Evolutionary conservation across 2,329 filamentous ascomycete species (phyloP).

Genomic region (Colletotrichum brevisporum): DNA sequence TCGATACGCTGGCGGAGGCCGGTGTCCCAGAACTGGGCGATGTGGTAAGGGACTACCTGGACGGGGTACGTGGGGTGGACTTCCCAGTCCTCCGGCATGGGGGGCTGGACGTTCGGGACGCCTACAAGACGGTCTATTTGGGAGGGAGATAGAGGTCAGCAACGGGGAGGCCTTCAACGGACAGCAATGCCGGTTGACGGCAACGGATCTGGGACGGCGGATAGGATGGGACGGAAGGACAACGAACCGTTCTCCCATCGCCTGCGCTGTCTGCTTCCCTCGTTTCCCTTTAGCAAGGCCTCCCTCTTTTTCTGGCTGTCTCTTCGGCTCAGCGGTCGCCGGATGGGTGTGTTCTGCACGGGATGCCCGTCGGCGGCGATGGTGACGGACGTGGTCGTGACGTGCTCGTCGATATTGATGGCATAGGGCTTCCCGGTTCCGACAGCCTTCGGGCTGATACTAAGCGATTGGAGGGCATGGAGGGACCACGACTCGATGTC

Average conservation of each 20-base stretch:
- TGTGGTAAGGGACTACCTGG: constrained; percentile 86
- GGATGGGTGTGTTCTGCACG: constrained; percentile 51
- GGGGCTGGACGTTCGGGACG: constrained; percentile 89
- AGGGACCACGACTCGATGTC: constrained; percentile 79
- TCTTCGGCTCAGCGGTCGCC: constrained; percentile 62
- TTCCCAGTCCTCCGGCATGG: constrained; percentile 85
- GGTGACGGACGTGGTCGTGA: constrained; percentile 17
- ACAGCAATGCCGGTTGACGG: neutral
- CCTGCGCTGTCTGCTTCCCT: constrained; percentile 87
- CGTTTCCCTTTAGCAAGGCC: constrained; percentile 86
- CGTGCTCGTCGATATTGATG: constrained; percentile 80
- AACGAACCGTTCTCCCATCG: constrained; percentile 91
- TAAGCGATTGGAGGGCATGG: constrained; percentile 68
- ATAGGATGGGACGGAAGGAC: neutral
- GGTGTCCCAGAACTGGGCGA: constrained; percentile 86
- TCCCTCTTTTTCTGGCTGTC: constrained; percentile 77
- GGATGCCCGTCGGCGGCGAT: constrained; percentile 40
- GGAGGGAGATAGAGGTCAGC: neutral
- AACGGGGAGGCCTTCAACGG: neutral
- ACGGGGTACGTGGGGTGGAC: constrained; percentile 85
- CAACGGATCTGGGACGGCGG: neutral
- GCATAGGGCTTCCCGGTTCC: constrained; percentile 76
- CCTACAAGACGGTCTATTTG: constrained; percentile 82
- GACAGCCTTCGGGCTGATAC: constrained; percentile 67
- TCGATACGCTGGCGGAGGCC: constrained; percentile 65